A percentile compares a stretch with the other conserved stretches of the same genome.
These are phyloP conservation scores for Aspergillus vadensis DNA, from an alignment of 2,329 filamentous ascomycete species.

Conservation along the genomic window DNA sequence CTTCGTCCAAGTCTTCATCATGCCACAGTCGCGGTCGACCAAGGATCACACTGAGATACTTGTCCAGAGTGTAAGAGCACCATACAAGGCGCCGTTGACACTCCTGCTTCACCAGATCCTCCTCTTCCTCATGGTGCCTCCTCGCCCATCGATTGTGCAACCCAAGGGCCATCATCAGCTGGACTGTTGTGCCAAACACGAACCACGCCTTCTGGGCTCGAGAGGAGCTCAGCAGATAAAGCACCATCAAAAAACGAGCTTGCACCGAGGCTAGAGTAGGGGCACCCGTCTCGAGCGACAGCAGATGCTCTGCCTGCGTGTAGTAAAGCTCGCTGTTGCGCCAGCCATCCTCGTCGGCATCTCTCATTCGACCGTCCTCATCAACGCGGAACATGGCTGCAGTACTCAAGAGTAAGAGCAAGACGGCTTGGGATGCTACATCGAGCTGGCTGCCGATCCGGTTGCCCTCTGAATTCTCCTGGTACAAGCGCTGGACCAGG, in stretches of 20 bases:
- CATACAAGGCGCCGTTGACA: conserved; percentile 42
- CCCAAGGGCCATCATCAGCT: conserved; percentile 41
- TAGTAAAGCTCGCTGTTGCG: conserved; percentile 26
- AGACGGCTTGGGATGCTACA: conserved; percentile 16
- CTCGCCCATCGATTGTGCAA: conserved; percentile 32
- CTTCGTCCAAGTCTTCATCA: conserved; percentile 62
- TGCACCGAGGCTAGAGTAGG: conserved; percentile 26
- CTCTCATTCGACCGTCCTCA: conserved; percentile 16
- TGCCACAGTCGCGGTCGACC: conserved; percentile 60
- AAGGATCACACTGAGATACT: conserved; percentile 58
- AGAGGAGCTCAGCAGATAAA: conserved; percentile 42
- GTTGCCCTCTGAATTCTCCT: not conserved
- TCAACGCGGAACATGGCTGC: conserved; percentile 22
- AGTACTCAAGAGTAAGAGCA: conserved; percentile 24
- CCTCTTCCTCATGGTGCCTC: conserved; percentile 4
- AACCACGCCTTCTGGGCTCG: conserved; percentile 43
- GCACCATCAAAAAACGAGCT: conserved; percentile 25
- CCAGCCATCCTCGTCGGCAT: conserved; percentile 19
- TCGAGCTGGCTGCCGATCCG: not conserved
- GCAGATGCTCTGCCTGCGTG: conserved; percentile 21
- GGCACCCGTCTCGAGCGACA: conserved; percentile 21
- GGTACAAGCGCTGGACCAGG: conserved; percentile 18
- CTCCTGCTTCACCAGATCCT: conserved; percentile 26
- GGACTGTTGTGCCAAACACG: conserved; percentile 39
- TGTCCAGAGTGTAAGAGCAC: conserved; percentile 43